Evolutionary conservation across 805 yeast species (phyloP), one percentile per base, ranked within the genome.

Genomic region (Myxozyma neotropica): DNA sequence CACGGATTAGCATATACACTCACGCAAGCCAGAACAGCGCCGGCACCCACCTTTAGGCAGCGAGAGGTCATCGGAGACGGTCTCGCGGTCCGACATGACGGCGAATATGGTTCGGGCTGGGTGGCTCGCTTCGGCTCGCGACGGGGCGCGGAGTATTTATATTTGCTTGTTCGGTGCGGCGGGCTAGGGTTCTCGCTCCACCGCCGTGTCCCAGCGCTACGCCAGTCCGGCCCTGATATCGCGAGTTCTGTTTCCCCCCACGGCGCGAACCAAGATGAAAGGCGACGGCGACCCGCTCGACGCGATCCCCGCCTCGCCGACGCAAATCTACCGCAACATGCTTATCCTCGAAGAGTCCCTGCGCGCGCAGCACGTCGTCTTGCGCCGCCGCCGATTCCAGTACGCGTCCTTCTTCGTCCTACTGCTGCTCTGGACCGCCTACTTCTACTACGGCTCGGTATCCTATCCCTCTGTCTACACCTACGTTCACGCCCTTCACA

Each of bases 261-360:
- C n/a, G n/a, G n/a, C n/a, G 35, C 15, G 17, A 10, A 27, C 12
- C 23, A 5, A 42, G 1, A 48, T 48, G 53, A 46, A 46, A 39
- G 10, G 23, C 29, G 42, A 12, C 13, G 42, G 42, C 21, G 55
- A 52, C 35, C 55, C 55, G 45, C 55, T 62, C 61, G 63, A 57
- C 53, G 53, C 66, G 17, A 59, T 59, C 19, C 66, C 66, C 31
- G 58, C 66, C 3, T 50, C 69, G 5, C 73, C 83, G 24, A 71
- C 75, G 4, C 72, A 87, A 76, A 84, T 90, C 15, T 89, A 86
- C 72, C 81, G 95, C 48, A 91, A 93, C 71, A 74, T 94, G 66
- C 76, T 93, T 49, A 87, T 93, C 15, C 73, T 92, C 54, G 99
- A 93, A 72, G 96, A 92, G 70, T 85, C 89, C 55, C 77, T 94